A percentile compares a stretch with the other conserved stretches of the same genome.
Conservation (phyloP, 306 rosid species). For the Quercus mongolica region DNA sequence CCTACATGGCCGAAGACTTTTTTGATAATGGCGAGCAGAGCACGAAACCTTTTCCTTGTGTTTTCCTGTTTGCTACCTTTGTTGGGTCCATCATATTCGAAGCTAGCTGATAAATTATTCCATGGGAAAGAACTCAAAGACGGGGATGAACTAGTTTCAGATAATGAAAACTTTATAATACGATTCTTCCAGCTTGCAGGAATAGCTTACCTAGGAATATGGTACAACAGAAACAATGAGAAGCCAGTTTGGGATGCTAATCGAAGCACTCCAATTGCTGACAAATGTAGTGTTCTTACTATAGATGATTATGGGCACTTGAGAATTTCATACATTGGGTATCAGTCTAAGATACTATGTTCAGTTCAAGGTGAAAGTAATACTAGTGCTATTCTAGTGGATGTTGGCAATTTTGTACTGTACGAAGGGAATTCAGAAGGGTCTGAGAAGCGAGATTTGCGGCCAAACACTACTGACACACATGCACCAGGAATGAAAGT, state of each 20-base stretch:
- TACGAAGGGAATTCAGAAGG: too few species aligned
- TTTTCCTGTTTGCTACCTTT: too few species aligned
- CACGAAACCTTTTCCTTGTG: too few species aligned
- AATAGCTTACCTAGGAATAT: slow-evolving; percentile 15
- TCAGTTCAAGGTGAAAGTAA: slow-evolving; percentile 2
- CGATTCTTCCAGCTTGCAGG: slow-evolving; percentile 13
- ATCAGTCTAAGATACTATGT: not conserved
- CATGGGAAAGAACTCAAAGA: slow-evolving; percentile 21
- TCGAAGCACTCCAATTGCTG: slow-evolving; percentile 12
- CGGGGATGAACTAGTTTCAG: slow-evolving; percentile 16
- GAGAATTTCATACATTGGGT: slow-evolving; percentile 4
- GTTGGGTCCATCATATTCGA: too few species aligned
- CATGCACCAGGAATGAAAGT: too few species aligned
- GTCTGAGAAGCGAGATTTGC: too few species aligned
- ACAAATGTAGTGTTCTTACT: not conserved
- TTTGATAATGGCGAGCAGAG: too few species aligned
- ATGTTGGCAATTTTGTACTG: slow-evolving; percentile 19
- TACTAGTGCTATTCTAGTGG: slow-evolving; percentile 14
- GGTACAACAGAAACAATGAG: not conserved
- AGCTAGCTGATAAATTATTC: not conserved
- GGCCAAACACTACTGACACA: too few species aligned
- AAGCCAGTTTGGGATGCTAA: slow-evolving; percentile 23
- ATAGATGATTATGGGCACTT: slow-evolving; percentile 20
- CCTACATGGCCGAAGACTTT: too few species aligned
- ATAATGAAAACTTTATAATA: slow-evolving; percentile 9